These are phyloP conservation scores for Alnus glutinosa DNA, from an alignment of 306 rosid genomes.

Conservation along the genomic window DNA sequence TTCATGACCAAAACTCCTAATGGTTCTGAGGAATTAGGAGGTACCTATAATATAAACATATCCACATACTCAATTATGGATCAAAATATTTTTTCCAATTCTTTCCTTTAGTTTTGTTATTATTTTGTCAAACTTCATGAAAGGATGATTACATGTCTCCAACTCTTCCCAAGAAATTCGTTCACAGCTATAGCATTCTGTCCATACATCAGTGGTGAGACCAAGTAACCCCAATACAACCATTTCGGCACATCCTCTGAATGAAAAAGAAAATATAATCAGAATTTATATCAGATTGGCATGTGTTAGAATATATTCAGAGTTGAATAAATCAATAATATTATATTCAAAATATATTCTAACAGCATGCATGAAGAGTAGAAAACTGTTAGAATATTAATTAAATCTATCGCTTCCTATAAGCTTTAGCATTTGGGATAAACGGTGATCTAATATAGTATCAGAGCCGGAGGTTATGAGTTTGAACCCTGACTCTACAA, in stretches of 20 bases:
- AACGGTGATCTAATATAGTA: too few relatives aligned
- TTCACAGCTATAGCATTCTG: conserved; percentile 84
- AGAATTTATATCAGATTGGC: conserved; percentile 10
- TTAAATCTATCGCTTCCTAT: too few relatives aligned
- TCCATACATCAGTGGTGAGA: conserved; percentile 80
- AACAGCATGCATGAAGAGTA: not conserved
- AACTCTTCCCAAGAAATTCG: conserved; percentile 81
- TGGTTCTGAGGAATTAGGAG: conserved; percentile 63
- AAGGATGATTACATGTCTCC: conserved; percentile 49
- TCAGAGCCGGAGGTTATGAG: too few relatives aligned
- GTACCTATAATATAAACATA: conserved; percentile 45
- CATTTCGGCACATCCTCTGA: conserved; percentile 74
- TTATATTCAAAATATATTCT: too few relatives aligned
- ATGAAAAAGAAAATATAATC: conserved; percentile 22
- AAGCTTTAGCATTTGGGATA: too few relatives aligned
- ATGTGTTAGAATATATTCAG: too few relatives aligned
- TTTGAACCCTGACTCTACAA: too few relatives aligned
- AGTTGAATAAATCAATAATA: too few relatives aligned
- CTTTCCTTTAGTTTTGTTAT: conserved; percentile 28
- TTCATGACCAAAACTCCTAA: conserved; percentile 71
- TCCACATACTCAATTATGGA: conserved; percentile 4
- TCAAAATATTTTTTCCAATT: conserved; percentile 46
- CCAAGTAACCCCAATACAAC: conserved; percentile 81
- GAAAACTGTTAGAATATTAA: not conserved
- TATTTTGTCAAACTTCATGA: not conserved